Base-by-base conservation (phyloP, 306 rosid genomes). In the Cicer chorassanicum region DNA sequence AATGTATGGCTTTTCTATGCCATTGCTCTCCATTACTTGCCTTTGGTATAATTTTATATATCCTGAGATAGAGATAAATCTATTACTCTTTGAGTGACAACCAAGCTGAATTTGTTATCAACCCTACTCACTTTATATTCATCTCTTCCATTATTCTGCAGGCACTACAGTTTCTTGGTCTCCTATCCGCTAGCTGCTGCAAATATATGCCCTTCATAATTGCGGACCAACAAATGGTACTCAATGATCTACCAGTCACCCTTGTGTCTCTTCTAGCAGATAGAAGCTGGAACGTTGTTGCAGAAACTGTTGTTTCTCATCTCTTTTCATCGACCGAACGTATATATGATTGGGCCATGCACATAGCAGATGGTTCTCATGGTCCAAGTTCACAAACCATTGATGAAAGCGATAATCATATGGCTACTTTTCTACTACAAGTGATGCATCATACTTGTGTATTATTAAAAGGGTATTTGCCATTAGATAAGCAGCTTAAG, bases 161-260 rank as follows among this genome's bases (percentile, higher is more conserved):
- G 96, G 93, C 90, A 2, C 70, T 91, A 73, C 88, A 63, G 68
- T 91, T 91, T 86, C 68, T 89, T 40, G 97, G 94, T 68, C 83
- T 91, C 72, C 84, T 94, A 18, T 88, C 96, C 9, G 92, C 95
- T 68, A 70, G 87, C 82, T 86, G 88, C 83, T 81, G 96, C 92
- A 90, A 93, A 81, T 93, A 91, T 56, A 89, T 93, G 97, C 92
- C 98, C 56, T 45, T 90, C 13, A 88, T 94, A 80, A 85, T 84
- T 50, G 83, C 88, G 72, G 93, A 94, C 78, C 89, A 81, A 73
- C 87, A 56, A 7, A 34, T 61, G 1, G 90, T 94, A 76, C 79
- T 88, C 82, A 81, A 76, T 61, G 92, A 94, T 88, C 85, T 94
- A 65, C 97, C 98, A 8, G 86, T 91, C 65, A 87, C 93, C 15